Evolutionary conservation across 495 filamentous ascomycete genomes (phyloP), one percentile per base, ranked within the genome.

Genomic region (Aspergillus avenaceus): DNA sequence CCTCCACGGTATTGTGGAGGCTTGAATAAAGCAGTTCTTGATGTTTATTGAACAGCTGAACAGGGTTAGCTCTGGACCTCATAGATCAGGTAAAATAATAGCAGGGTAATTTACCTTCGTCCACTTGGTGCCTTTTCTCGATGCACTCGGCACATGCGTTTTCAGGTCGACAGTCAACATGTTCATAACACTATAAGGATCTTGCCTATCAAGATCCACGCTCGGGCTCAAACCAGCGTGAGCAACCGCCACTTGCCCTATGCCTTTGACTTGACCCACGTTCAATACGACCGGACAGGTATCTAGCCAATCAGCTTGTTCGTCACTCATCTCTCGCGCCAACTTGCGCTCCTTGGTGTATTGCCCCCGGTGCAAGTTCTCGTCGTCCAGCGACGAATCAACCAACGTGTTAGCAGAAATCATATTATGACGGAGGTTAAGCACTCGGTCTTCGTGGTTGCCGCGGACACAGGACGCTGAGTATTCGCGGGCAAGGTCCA

Each of bases 391-490:
- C 7, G 42, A 49, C 0, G 11, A 22, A 21, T 59, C 55, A 22
- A 29, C 55, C 41, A 59, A 48, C 3, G 52, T 47, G 7, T 60
- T 53, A 0, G 61, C 32, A 26, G 55, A 53, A 28, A 63, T 49
- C 50, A 75, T 61, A 36, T 79, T 67, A 23, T 70, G 70, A 12
- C 77, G 67, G 11, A 77, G 61, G 5, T 81, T 70, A 16, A 95
- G 72, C 11, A 96, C 75, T 8, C 83, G 77, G 59, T 98, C 90
- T 61, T 98, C 93, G 66, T 97, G 91, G 69, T 98, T 97, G 12
- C 93, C 93, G 22, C 93, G 83, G 1, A 97, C 90, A 49, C 81
- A 87, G 25, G 83, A 85, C 3, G 92, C 92, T 13, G 75, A 76
- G 22, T 88, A 65, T 12, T 75, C 61, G 49, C 85, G 83, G 9